Percentiles rank a stretch among this genome's conserved stretches.
Evolutionary conservation across 495 filamentous ascomycete species (phyloP).

Genomic region (Amorphotheca resinae): DNA sequence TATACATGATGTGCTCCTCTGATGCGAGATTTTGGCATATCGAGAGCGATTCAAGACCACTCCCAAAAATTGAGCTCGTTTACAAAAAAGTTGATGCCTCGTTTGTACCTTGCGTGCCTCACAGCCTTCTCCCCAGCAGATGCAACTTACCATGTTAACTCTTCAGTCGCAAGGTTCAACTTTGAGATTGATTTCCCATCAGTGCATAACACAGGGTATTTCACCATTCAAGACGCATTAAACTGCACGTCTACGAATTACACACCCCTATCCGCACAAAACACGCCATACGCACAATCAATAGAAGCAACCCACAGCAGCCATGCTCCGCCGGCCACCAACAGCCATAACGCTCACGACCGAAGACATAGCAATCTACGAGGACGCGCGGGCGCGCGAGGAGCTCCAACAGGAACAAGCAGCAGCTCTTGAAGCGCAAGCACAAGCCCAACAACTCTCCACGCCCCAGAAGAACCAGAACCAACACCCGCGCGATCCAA

Average conservation of each 20-base stretch:
- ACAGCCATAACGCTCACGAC: conserved; percentile 66
- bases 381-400: conserved; percentile 40
- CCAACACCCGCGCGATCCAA: conserved; percentile 31
- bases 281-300: background rate
- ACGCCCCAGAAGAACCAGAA: conserved; percentile 13
- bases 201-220: background rate
- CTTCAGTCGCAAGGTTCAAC: no score
- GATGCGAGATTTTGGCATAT: background rate
- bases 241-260: background rate
- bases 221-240: background rate
- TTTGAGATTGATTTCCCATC: background rate
- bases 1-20: conserved; percentile 21
- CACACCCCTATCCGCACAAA: no score
- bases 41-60: no score
- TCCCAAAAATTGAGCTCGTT: background rate
- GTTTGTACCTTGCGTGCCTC: conserved; percentile 2
- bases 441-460: conserved; percentile 20
- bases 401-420: conserved; percentile 18
- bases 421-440: conserved; percentile 13
- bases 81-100: conserved; percentile 4
- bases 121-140: conserved; percentile 5
- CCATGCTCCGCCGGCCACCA: conserved; percentile 72
- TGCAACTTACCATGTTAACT: no score
- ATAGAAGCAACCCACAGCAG: background rate
- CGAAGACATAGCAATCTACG: conserved; percentile 67